Evolutionary conservation across 2,329 filamentous ascomycete genomes (phyloP).

Genomic region (Dactylellina leptospora): DNA sequence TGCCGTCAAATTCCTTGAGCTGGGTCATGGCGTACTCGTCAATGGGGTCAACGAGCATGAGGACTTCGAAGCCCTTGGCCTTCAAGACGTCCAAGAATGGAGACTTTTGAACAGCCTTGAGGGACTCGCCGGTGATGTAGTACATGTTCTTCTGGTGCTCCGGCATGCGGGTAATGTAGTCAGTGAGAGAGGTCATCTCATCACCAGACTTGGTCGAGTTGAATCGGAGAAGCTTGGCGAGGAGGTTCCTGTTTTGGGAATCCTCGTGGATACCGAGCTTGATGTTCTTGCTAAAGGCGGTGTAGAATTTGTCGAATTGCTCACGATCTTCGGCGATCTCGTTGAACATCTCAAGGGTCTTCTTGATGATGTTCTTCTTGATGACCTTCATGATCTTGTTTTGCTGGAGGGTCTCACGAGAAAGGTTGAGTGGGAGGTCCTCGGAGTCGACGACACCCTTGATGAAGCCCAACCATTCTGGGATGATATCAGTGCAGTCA

Average conservation of each 20-base stretch:
- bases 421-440: conserved; percentile 98
- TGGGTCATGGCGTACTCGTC: conserved; percentile 99
- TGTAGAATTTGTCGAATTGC: conserved; percentile 99
- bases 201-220: conserved; percentile 98
- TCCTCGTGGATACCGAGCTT: conserved; percentile 99
- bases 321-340: conserved; percentile 99
- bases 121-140: conserved; percentile 99
- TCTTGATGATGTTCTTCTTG: conserved; percentile 99
- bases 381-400: conserved; percentile 99
- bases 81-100: conserved; percentile 99
- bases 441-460: conserved; percentile 99
- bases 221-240: conserved; percentile 99
- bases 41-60: conserved; percentile 99
- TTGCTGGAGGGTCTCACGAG: conserved; percentile 99
- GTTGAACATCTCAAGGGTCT: conserved; percentile 98
- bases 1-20: conserved; percentile 99
- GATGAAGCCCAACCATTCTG: conserved; percentile 99
- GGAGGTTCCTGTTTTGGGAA: conserved; percentile 88
- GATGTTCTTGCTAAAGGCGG: conserved; percentile 99
- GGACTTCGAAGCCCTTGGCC: conserved; percentile 99
- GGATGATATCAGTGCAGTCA: conserved; percentile 97
- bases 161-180: conserved; percentile 99
- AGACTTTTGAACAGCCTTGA: conserved; percentile 97
- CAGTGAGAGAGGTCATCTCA: conserved; percentile 89
- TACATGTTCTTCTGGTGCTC: conserved; percentile 99